A percentile compares a stretch with the other conserved stretches of the same genome.
Evolutionary conservation across 352 stramenopile genomes (phyloP).

Genomic region (Globisporangium nagaii): DNA sequence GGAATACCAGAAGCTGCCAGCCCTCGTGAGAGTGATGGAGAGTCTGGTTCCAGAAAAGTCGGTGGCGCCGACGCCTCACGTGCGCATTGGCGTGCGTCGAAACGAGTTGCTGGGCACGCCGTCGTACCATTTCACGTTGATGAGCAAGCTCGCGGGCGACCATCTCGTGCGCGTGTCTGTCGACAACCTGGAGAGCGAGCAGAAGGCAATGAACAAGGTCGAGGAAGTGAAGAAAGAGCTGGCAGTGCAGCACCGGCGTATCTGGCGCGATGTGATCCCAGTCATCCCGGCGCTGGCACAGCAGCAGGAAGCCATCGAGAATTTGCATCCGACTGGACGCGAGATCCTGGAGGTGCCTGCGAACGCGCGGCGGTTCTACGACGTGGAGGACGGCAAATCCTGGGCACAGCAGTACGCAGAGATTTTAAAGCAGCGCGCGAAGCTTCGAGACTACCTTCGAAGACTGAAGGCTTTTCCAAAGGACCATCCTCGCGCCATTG

Average conservation of each 20-base stretch:
- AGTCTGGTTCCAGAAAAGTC: not conserved
- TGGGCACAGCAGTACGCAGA: too few species aligned
- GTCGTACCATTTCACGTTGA: constrained; percentile 10
- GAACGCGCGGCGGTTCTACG: not conserved
- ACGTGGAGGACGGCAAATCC: not conserved
- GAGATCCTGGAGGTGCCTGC: not conserved
- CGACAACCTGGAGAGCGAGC: constrained; percentile 12
- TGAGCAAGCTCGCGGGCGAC: constrained; percentile 1
- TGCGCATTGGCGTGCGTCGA: constrained; percentile 11
- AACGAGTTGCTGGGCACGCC: constrained; percentile 4
- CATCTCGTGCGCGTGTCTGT: constrained; percentile 9
- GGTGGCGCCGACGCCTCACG: constrained; percentile 1
- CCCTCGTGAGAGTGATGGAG: not conserved
- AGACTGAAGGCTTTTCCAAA: too few species aligned
- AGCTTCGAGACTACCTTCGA: not conserved
- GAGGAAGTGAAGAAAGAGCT: constrained; percentile 11
- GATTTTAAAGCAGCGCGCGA: too few species aligned
- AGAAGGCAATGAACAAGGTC: constrained; percentile 10
- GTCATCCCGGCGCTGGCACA: not conserved
- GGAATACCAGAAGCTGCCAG: not conserved
- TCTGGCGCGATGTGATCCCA: not conserved
- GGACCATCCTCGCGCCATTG: too few species aligned
- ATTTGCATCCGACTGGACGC: not conserved
- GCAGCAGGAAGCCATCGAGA: constrained; percentile 7
- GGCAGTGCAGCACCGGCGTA: not conserved